These are phyloP conservation scores for Keithomyces neogunnii DNA, from an alignment of 2,329 filamentous ascomycete species.

Conservation along the genomic window DNA sequence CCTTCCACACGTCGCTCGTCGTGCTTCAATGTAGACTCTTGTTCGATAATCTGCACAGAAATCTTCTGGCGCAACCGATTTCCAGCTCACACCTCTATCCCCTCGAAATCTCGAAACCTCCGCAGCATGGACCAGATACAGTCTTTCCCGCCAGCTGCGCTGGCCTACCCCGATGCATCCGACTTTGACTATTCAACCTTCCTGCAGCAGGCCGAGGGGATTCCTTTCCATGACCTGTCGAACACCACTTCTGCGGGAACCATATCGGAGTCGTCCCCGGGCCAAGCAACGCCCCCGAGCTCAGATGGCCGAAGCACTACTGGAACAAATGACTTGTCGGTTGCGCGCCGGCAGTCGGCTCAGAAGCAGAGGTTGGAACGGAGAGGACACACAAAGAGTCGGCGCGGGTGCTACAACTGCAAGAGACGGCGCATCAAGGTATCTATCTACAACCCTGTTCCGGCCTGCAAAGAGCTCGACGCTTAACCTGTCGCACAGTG, in stretches of 20 bases:
- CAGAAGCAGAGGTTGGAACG: constrained; percentile 39
- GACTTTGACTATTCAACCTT: constrained; percentile 32
- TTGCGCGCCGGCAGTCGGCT: constrained; percentile 10
- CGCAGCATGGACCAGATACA: constrained; percentile 20
- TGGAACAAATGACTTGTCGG: constrained; percentile 10
- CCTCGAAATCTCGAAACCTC: not conserved
- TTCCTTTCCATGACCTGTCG: constrained; percentile 14
- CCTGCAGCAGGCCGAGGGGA: constrained; percentile 19
- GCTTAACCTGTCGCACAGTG: constrained; percentile 32
- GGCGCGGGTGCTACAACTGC: constrained; percentile 59
- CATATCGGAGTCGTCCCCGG: constrained; percentile 20
- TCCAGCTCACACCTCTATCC: not conserved
- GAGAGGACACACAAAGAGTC: constrained; percentile 57
- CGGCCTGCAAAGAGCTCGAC: not conserved
- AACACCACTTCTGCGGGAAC: constrained; percentile 4
- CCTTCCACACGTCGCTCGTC: not conserved
- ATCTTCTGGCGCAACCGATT: not conserved
- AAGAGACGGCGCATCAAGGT: constrained; percentile 59
- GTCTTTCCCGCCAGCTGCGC: constrained; percentile 16
- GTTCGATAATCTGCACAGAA: not conserved
- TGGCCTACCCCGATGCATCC: constrained; percentile 20
- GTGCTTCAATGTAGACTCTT: not conserved
- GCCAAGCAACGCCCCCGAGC: constrained; percentile 21
- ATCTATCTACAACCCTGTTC: constrained; percentile 4
- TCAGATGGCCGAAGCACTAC: constrained; percentile 17